These are phyloP conservation scores for Diaporthe citri DNA, from an alignment of 2,329 filamentous ascomycete genomes.

Conservation along the genomic window DNA sequence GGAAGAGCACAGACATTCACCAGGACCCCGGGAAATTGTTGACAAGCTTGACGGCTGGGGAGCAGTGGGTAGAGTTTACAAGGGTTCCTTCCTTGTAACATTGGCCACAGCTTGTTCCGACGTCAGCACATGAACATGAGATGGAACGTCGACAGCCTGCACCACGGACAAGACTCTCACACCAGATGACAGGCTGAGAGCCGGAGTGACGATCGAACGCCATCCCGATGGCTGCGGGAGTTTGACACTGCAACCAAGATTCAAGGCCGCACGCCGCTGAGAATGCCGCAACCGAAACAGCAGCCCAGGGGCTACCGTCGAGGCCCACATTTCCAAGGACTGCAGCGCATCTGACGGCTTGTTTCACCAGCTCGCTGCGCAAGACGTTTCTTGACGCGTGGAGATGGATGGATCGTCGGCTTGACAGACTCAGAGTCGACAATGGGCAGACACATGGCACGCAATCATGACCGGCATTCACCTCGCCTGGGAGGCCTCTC, in stretches of 20 bases:
- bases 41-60: conserved; percentile 30
- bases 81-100: conserved; percentile 35
- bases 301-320: neutral
- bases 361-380: conserved; percentile 35
- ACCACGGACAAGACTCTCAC: neutral
- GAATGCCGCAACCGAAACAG: neutral
- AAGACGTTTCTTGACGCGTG: conserved; percentile 37
- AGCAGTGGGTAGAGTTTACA: conserved; percentile 26
- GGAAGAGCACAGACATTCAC: conserved; percentile 34
- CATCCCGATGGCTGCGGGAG: neutral
- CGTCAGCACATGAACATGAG: conserved; percentile 23
- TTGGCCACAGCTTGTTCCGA: conserved; percentile 39
- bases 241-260: neutral
- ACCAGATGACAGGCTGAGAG: neutral
- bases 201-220: neutral
- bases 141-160: neutral
- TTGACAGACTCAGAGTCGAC: conserved; percentile 1
- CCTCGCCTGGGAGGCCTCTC: conserved; percentile 21
- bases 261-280: neutral
- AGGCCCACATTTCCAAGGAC: conserved; percentile 23
- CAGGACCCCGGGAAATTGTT: conserved; percentile 34
- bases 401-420: conserved; percentile 33
- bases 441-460: conserved; percentile 23
- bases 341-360: conserved; percentile 18
- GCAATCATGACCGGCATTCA: conserved; percentile 18